These are phyloP conservation scores for Lathyrus oleraceus DNA, from an alignment of 306 rosid species.

Conservation along the genomic window DNA sequence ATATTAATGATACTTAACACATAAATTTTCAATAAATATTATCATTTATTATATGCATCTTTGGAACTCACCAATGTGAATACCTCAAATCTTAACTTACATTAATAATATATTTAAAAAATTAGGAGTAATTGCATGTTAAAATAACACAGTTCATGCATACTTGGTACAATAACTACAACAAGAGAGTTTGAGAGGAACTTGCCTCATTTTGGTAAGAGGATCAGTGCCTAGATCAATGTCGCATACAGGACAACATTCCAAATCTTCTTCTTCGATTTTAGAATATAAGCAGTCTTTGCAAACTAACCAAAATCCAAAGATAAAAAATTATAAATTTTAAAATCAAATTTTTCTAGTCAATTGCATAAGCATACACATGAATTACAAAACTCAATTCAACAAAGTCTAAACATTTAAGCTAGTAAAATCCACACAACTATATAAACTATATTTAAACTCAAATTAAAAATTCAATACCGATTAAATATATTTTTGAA, in stretches of 20 bases:
- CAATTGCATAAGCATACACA: neutral
- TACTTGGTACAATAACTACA: neutral
- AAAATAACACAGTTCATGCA: neutral
- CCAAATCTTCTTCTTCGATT: conserved; percentile 62
- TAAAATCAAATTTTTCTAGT: neutral
- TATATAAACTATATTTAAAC: neutral
- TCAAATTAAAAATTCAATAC: neutral
- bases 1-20: too few species aligned
- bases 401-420: neutral
- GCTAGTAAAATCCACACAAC: neutral
- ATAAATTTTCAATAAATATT: too few species aligned
- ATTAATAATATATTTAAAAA: too few species aligned
- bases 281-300: conserved; percentile 74
- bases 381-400: conserved; percentile 7
- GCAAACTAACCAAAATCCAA: conserved; percentile 65
- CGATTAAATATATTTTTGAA: neutral
- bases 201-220: conserved; percentile 65
- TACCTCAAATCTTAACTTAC: too few species aligned
- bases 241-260: conserved; percentile 71
- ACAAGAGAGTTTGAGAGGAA: neutral
- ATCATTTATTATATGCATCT: too few species aligned
- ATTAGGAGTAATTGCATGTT: neutral
- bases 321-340: conserved; percentile 5
- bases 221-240: conserved; percentile 66
- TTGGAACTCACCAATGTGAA: too few species aligned